These are phyloP conservation scores for Aureobasidium sp. DNA, from an alignment of 2,329 filamentous ascomycete species.

Conservation along the genomic window DNA sequence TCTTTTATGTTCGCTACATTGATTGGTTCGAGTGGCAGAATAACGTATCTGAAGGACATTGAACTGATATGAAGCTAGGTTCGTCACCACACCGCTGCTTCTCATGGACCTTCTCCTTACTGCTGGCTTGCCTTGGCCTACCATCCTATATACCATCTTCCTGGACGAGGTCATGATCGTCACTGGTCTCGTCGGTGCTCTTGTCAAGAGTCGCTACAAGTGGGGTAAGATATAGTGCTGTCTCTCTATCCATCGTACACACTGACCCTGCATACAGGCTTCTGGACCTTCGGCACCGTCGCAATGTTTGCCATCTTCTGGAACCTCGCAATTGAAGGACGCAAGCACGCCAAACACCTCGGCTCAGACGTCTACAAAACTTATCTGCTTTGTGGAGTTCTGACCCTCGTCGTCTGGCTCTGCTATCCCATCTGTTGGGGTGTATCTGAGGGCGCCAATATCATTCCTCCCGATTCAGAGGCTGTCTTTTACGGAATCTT, in stretches of 20 bases:
- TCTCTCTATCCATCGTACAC: slow-evolving; percentile 14
- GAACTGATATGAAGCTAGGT: slow-evolving; percentile 15
- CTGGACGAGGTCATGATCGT: slow-evolving; percentile 56
- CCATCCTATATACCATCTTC: slow-evolving; percentile 51
- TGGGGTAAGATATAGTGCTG: slow-evolving; percentile 49
- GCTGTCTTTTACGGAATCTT: slow-evolving; percentile 57
- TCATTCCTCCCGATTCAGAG: slow-evolving; percentile 56
- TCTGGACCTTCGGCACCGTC: slow-evolving; percentile 25
- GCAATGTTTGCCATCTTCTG: slow-evolving; percentile 51
- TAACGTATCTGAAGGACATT: background rate
- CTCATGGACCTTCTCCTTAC: slow-evolving; percentile 52
- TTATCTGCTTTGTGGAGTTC: slow-evolving; percentile 44
- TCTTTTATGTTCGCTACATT: slow-evolving; percentile 56
- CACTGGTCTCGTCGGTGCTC: slow-evolving; percentile 53
- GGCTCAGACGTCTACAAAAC: slow-evolving; percentile 42
- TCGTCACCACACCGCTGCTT: slow-evolving; percentile 52
- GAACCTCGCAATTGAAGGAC: slow-evolving; percentile 47
- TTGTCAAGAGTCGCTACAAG: slow-evolving; percentile 52
- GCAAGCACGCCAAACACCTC: slow-evolving; percentile 43
- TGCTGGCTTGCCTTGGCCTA: slow-evolving; percentile 52
- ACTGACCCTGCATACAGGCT: slow-evolving; percentile 27
- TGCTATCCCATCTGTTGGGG: slow-evolving; percentile 55
- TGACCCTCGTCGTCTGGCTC: slow-evolving; percentile 50
- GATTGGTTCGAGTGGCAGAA: slow-evolving; percentile 41
- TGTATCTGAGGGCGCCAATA: slow-evolving; percentile 51